Base-by-base conservation (phyloP, 2,329 filamentous ascomycete species). In the Monosporascus ibericus region DNA sequence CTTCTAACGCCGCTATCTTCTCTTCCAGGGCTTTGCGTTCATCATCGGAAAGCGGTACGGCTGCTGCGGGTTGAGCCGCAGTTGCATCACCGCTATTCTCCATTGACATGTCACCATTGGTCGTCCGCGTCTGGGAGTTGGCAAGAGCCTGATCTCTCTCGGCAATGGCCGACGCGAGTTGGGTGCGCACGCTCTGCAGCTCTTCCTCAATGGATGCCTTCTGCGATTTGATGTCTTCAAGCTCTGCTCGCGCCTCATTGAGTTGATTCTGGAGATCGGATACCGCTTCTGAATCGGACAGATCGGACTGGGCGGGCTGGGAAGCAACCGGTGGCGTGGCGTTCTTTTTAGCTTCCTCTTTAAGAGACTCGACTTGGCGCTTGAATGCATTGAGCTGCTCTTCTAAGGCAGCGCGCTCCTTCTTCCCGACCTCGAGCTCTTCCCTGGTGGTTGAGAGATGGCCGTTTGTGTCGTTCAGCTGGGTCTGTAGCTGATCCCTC, bases 151-250 rank as follows among this genome's bases (percentile, higher is more conserved):
- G 75, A 51, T 90, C 87, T 44, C 87, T 76, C 60, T 90, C 84
- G 6, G 78, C 73, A 51, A 83, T 79, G 1, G 79, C 80, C 9
- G 75, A 72, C 49, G 85, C 77, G 14, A 95, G 73, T 62, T 91
- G 85, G 6, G 67, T 58, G 30, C 74, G 78, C 2, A 85, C 66
- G 24, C 65, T 68, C 46, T 76, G 72, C 2, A 88, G 74, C 55
- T 87, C 83, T 52, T 81, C 73, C 58, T 90, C 82, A n/a, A 89
- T 75, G 2, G 75, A 75, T 18, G 84, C 76, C 68, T 89, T 91
- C 65, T 94, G 85, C 9, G 82, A 75, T 6, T 74, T 84, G 50
- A 86, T 78, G 2, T 75, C 76, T 44, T 85, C 83, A 9, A 94
- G 78, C 59, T 92, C 82, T 58, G 84, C 80, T 22, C 72, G 76